Base-by-base conservation (phyloP, 208 protist species). In the Endotrypanum monterogeii region DNA sequence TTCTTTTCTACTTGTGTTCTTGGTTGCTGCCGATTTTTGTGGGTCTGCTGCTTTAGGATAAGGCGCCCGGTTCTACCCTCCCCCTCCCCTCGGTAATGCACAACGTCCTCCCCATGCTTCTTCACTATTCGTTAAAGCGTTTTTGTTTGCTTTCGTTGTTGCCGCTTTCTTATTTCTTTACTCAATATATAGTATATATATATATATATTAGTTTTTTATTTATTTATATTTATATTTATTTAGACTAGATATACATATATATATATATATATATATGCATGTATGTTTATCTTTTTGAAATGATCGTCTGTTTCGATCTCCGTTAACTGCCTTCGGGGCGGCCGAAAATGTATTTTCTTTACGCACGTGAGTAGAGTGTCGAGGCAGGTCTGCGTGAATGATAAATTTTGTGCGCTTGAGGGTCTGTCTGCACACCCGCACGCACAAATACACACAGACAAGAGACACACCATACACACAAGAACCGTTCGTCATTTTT, bases 371-470 rank as follows among this genome's bases (percentile, higher is more conserved):
- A 5, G 25, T 20, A 57, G n/a, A n/a, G n/a, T n/a, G n/a, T n/a
- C n/a, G n/a, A n/a, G n/a, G n/a, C n/a, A n/a, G n/a, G n/a, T n/a
- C n/a, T n/a, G n/a, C n/a, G n/a, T n/a, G n/a, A n/a, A n/a, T n/a
- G n/a, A n/a, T n/a, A n/a, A n/a, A n/a, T n/a, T n/a, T n/a, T n/a
- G n/a, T n/a, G n/a, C n/a, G n/a, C n/a, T n/a, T n/a, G n/a, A n/a
- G n/a, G n/a, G n/a, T n/a, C n/a, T n/a, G n/a, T n/a, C n/a, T n/a
- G n/a, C 54, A 3, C 54, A 70, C 66, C 30, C 66, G 41, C 32
- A 73, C 6, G 9, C 37, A 62, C 37, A 39, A 30, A 76, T 23
- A 76, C 41, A 57, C 48, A 69, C 50, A 75, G 44, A 32, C 18
- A 52, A 8, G 55, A 5, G 12, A 56, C 28, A 28, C 52, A n/a